These are phyloP conservation scores for Pythium phragmiticola DNA, from an alignment of 352 stramenopile species.

Conservation along the genomic window DNA sequence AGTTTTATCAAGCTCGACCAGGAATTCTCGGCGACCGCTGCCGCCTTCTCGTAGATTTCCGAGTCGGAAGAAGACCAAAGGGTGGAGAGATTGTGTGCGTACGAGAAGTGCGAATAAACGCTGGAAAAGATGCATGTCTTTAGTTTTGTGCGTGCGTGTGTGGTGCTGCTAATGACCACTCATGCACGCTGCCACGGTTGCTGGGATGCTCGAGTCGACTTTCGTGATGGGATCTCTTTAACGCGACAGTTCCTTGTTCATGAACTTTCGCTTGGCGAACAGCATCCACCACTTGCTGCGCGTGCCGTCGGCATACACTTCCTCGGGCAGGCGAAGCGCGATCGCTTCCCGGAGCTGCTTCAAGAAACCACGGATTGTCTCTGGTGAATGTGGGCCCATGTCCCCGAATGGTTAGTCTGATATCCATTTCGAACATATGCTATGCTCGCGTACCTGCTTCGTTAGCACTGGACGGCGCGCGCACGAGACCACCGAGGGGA, in stretches of 20 bases:
- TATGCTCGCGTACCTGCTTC: constrained; percentile 55
- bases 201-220: neutral
- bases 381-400: constrained; percentile 20
- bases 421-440: too few relatives aligned
- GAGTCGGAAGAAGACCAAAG: neutral
- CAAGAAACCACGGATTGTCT: constrained; percentile 87
- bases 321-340: constrained; percentile 72
- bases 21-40: constrained; percentile 65
- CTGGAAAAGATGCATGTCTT: constrained; percentile 4
- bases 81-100: neutral
- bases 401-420: too few relatives aligned
- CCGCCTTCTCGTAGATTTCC: constrained; percentile 54
- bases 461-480: constrained; percentile 60
- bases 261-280: constrained; percentile 94
- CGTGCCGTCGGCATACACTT: constrained; percentile 80
- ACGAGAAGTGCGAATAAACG: constrained; percentile 1
- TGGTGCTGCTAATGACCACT: too few relatives aligned
- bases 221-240: constrained; percentile 26
- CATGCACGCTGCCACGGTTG: too few relatives aligned
- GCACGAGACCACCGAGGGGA: constrained; percentile 78
- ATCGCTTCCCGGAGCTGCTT: constrained; percentile 90
- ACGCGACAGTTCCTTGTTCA: constrained; percentile 90
- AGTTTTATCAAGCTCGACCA: constrained; percentile 68
- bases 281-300: constrained; percentile 95
- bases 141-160: neutral